These are phyloP conservation scores for Termitomyces sp. DNA, from an alignment of 768 basidiomycete genomes.

Conservation along the genomic window DNA sequence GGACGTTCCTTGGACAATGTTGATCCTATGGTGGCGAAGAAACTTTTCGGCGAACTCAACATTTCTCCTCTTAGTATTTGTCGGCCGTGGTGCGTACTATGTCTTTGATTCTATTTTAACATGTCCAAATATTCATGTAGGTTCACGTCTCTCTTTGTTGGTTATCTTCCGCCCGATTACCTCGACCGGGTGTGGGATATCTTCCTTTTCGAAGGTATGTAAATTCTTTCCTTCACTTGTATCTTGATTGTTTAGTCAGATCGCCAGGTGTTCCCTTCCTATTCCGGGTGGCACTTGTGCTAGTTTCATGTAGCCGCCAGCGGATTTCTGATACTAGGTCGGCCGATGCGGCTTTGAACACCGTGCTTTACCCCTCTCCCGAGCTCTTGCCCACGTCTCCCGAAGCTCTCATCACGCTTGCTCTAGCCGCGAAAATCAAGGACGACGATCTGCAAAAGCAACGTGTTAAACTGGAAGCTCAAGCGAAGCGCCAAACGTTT, in stretches of 20 bases:
- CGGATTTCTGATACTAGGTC: slow-evolving; percentile 49
- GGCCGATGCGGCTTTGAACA: slow-evolving; percentile 43
- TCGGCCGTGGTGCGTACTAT: slow-evolving; percentile 52
- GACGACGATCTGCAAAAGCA: slow-evolving; percentile 80
- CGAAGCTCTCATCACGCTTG: slow-evolving; percentile 61
- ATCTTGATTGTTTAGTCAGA: neutral
- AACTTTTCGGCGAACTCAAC: slow-evolving; percentile 61
- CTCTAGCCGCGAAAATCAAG: slow-evolving; percentile 65
- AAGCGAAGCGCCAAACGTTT: slow-evolving; percentile 59
- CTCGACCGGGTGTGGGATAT: slow-evolving; percentile 80
- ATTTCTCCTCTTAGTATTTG: slow-evolving; percentile 58
- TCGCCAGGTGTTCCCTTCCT: slow-evolving; percentile 65
- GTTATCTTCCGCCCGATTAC: slow-evolving; percentile 59
- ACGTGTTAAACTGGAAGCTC: slow-evolving; percentile 71
- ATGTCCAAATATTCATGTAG: slow-evolving; percentile 28
- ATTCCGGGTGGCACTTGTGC: slow-evolving; percentile 67
- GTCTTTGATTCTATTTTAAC: neutral
- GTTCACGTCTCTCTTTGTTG: slow-evolving; percentile 74
- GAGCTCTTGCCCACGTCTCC: slow-evolving; percentile 55
- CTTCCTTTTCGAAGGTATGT: slow-evolving; percentile 74
- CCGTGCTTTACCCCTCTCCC: slow-evolving; percentile 49
- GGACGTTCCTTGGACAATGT: slow-evolving; percentile 62
- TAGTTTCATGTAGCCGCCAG: slow-evolving; percentile 60
- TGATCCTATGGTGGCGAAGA: slow-evolving; percentile 60
- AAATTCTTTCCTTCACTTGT: neutral